Base-by-base conservation (phyloP, 495 filamentous ascomycete species). In the Annulohypoxylon nitens region DNA sequence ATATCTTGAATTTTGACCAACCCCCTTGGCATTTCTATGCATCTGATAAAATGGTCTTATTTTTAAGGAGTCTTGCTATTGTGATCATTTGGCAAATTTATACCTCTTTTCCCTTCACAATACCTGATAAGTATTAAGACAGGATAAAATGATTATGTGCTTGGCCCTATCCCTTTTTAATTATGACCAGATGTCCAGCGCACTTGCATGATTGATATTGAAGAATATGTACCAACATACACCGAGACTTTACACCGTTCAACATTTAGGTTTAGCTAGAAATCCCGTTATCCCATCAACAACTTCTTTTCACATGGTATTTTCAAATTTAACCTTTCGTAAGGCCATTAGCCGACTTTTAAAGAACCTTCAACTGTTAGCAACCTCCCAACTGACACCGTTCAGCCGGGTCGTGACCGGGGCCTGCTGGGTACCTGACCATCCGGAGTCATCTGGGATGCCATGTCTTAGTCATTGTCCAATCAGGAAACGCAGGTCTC, bases 1-100 rank as follows among this genome's bases (percentile, higher is more conserved):
- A 55, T 54, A 58, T 48, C 51, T 57, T 36, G 36, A 57, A 48
- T 58, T 66, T 66, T 57, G 30, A 33, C 54, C 43, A 58, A 51
- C 30, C 54, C 48, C 53, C 43, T 51, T 62, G 20, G 60, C 37
- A 47, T 66, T 66, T 26, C 45, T 41, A 50, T 62, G 58, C 63
- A 62, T 67, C 10, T 41, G 11, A 34, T 10, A 34, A 34, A 34
- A 55, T 16, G 51, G 26, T 55, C 14, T 55, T 55, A 34, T 55
- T 33, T 34, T 34, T 55, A 55, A 55, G 23, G 8, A 51, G 20
- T 26, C 25, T 25, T 30, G 30, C 30, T 51, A 51, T 51, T 23
- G 9, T 2, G 9, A 51, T 26, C 20, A 51, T 20, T 26, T 26
- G 20, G 3, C 18, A 51, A 4, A 47, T 47, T 12, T 12, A 8